A percentile compares a stretch with the other conserved stretches of the same genome.
Evolutionary conservation across 2,329 filamentous ascomycete genomes (phyloP).

Genomic region (Alternaria longipes): DNA sequence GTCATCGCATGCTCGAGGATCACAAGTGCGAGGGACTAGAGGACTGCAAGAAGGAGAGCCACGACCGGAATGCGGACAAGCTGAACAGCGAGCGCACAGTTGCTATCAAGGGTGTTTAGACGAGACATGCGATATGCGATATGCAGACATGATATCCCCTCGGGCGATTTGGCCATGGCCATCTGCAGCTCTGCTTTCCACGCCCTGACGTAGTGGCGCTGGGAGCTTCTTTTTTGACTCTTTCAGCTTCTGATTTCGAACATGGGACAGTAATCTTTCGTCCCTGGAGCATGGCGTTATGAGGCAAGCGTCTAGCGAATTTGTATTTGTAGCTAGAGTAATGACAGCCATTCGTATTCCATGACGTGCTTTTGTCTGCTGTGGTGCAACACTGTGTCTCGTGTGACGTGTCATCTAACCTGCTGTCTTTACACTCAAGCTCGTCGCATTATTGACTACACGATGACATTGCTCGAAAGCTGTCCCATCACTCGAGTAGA

Average conservation of each 20-base stretch:
- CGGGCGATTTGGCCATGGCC: constrained; percentile 6
- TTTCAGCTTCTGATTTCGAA: not conserved
- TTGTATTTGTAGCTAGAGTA: constrained; percentile 13
- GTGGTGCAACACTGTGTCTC: not conserved
- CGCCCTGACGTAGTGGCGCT: not conserved
- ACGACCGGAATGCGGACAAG: constrained; percentile 92
- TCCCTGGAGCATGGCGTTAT: constrained; percentile 16
- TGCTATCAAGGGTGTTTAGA: constrained; percentile 83
- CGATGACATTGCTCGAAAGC: not conserved
- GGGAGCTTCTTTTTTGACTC: not conserved
- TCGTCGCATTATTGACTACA: not conserved
- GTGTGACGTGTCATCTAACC: too few relatives aligned
- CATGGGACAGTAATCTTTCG: not conserved
- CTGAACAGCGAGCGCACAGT: constrained; percentile 92
- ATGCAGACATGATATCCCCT: not conserved
- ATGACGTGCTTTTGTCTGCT: not conserved
- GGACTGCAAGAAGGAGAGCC: constrained; percentile 97
- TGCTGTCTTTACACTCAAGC: not conserved
- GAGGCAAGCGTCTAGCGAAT: not conserved
- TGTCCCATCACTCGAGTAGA: not conserved
- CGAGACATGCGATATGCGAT: not conserved
- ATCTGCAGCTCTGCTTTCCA: constrained; percentile 14
- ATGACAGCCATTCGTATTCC: not conserved
- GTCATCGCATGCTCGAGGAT: constrained; percentile 91
- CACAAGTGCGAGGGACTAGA: constrained; percentile 93